Base-by-base conservation (phyloP, 345 rosid species). In the Dipteronia dyeriana region DNA sequence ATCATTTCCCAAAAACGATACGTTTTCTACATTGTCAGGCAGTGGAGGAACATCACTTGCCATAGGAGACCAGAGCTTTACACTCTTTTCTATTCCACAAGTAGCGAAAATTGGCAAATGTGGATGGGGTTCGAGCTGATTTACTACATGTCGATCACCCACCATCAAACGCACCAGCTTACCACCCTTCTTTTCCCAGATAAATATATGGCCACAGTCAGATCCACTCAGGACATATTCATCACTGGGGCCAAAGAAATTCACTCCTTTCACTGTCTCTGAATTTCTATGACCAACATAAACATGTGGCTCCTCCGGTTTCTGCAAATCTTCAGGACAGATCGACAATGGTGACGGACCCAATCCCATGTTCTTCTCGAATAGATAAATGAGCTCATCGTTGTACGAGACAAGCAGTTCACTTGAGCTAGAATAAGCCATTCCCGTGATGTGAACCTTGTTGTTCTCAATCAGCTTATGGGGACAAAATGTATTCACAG, bases 181-280 rank as follows among this genome's bases (percentile, higher is more conserved):
- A 29, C 84, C 87, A 5, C 82, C 88, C 75, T 75, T 79, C 86
- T 90, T 90, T 80, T 81, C 84, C 94, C 94, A 91, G 19, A 89
- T 81, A 79, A 87, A 91, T 34, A 91, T 85, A 77, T 86, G 89
- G 57, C 91, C 90, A 56, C 91, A 90, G 80, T 90, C 94, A 71
- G 94, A 90, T 61, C 91, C 94, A 70, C 89, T 88, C 29, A 73
- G 54, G 61, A 88, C 89, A 76, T 88, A 87, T 67, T 90, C 94
- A 81, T 88, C 94, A 45, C 82, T 84, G 16, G 90, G 91, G 67
- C 94, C 89, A 23, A 88, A 87, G 78, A 90, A 88, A 65, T 76
- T 90, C 70, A 87, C 91, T 79, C 90, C 91, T 78, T 90, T 88
- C 17, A 90, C 80, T 7, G 91, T 88, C 84, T 79, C 78, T 57